Percentiles rank a stretch among this genome's conserved stretches.
These are phyloP conservation scores for Fragaria iinumae DNA, from an alignment of 306 rosid species.

Conservation along the genomic window DNA sequence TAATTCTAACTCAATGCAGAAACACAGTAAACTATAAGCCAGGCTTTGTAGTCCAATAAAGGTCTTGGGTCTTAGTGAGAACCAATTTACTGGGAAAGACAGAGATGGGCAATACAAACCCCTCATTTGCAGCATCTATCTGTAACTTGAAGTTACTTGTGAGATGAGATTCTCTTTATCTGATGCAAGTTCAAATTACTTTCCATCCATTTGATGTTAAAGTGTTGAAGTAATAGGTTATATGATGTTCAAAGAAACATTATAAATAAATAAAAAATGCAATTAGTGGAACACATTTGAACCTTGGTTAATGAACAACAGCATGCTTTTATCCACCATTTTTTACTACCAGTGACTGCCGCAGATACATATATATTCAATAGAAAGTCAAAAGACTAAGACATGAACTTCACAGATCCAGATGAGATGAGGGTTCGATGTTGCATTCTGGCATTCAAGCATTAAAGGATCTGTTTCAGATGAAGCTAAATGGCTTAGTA, in stretches of 20 bases:
- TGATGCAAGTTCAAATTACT: conserved; percentile 2
- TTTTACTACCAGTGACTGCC: background rate
- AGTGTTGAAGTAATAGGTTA: background rate
- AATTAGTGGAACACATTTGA: conserved; percentile 1
- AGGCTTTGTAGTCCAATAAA: background rate
- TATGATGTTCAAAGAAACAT: background rate
- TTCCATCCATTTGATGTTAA: background rate
- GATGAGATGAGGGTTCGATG: conserved; percentile 2
- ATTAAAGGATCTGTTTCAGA: conserved; percentile 5
- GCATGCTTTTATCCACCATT: background rate
- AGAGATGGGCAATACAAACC: background rate
- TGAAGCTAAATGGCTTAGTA: conserved; percentile 14
- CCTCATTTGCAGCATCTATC: background rate
- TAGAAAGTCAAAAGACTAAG: background rate
- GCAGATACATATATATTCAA: background rate
- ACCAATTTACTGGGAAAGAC: background rate
- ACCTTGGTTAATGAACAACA: background rate
- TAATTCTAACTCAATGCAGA: background rate
- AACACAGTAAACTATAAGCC: background rate
- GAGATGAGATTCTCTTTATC: background rate
- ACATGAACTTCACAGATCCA: background rate
- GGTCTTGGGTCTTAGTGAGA: conserved; percentile 8
- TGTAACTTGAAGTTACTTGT: background rate
- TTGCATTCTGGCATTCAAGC: conserved; percentile 6
- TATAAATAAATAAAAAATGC: background rate